Conservation (phyloP, 2,329 filamentous ascomycete genomes). For the Xylariaceae sp. region DNA sequence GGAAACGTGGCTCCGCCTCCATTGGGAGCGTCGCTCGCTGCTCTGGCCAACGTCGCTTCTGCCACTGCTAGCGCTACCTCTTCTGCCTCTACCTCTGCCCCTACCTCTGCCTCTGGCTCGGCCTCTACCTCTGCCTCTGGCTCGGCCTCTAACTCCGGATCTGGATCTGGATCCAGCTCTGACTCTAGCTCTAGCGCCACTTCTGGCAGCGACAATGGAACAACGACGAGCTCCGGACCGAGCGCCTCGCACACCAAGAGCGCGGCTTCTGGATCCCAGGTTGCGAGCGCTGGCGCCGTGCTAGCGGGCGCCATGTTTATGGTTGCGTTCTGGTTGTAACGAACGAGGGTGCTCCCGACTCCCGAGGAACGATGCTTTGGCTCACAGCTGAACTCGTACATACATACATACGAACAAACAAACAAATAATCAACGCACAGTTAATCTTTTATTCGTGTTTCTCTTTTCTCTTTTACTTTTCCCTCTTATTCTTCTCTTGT, state of each 20-base stretch:
- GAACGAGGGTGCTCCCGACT: neutral
- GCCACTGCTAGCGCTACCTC: constrained; percentile 14
- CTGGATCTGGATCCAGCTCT: neutral
- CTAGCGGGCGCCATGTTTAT: constrained; percentile 47
- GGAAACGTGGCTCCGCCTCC: constrained; percentile 65
- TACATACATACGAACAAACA: no score
- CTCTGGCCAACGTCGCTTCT: constrained; percentile 30
- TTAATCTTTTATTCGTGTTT: no score
- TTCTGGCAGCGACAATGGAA: neutral
- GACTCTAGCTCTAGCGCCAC: neutral
- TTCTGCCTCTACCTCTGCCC: neutral
- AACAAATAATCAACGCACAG: no score
- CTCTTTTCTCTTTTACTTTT: no score
- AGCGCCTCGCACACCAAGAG: constrained; percentile 34
- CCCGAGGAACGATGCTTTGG: no score
- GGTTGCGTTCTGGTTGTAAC: constrained; percentile 46
- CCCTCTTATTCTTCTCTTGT: no score
- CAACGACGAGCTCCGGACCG: constrained; percentile 23
- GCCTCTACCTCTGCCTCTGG: neutral
- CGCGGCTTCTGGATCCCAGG: constrained; percentile 40
- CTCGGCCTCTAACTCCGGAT: neutral
- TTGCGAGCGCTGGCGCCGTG: constrained; percentile 45
- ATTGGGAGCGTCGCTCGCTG: constrained; percentile 49
- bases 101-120: neutral
- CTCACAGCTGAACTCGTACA: no score